A percentile compares a stretch with the other conserved stretches of the same genome.
phyloP scores from a whole-genome alignment of 73 alveolate genomes.

The Tetrahymena malaccensis region DNA sequence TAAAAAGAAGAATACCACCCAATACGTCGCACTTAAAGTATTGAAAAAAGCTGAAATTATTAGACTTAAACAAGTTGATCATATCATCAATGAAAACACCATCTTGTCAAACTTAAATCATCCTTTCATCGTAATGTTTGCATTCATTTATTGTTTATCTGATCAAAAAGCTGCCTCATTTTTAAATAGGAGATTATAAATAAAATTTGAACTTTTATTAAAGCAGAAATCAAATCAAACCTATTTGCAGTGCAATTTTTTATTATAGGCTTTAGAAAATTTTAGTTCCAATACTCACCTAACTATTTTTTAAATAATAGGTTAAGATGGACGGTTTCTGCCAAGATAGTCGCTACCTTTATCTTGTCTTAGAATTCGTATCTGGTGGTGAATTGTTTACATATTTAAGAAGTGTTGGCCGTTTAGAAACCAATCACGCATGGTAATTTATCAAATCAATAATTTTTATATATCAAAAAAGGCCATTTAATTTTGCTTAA shows the following conservation, averaged over 20 bases:
- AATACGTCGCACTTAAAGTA: conserved; percentile 86
- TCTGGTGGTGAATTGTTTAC: conserved; percentile 81
- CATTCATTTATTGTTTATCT: neutral
- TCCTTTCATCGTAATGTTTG: conserved; percentile 53
- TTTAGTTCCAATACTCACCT: neutral
- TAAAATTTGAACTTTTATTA: too few relatives aligned
- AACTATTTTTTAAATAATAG: neutral
- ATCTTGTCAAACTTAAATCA: conserved; percentile 68
- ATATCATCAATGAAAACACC: conserved; percentile 73
- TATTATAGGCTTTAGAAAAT: too few relatives aligned
- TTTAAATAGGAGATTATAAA: neutral
- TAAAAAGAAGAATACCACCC: conserved; percentile 54
- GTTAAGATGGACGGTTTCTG: conserved; percentile 42
- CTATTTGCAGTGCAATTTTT: neutral
- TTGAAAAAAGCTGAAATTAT: conserved; percentile 89
- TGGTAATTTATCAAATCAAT: conserved; percentile 7
- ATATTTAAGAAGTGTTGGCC: conserved; percentile 61
- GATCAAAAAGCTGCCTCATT: neutral
- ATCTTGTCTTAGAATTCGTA: conserved; percentile 65
- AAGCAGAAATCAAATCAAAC: neutral
- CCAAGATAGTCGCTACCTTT: conserved; percentile 63
- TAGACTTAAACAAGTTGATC: conserved; percentile 88
- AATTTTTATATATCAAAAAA: neutral
- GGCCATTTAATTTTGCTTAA: neutral
- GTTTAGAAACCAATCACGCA: conserved; percentile 53